Evolutionary conservation across 805 yeast species (phyloP).

Genomic region (Yamadazyma phyllophila): DNA sequence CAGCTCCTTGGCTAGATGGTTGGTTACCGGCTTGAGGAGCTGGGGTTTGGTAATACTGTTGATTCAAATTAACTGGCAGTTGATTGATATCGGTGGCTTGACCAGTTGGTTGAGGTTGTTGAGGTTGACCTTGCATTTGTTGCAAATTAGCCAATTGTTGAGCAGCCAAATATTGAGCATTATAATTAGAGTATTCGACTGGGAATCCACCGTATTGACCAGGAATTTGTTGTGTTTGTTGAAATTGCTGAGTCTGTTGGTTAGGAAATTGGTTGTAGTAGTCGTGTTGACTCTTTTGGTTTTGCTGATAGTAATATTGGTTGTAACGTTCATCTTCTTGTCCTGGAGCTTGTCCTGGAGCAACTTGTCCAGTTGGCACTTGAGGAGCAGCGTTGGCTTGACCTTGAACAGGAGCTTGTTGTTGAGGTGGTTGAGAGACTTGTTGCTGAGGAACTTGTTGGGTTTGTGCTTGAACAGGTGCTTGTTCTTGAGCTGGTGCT

Average conservation of each 20-base stretch:
- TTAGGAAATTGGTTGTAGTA: slow-evolving; percentile 32
- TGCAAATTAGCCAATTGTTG: slow-evolving; percentile 16
- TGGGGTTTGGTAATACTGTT: slow-evolving; percentile 22
- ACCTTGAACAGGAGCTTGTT: slow-evolving; percentile 4
- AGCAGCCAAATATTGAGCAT: slow-evolving; percentile 31
- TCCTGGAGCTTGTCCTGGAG: slow-evolving; percentile 9
- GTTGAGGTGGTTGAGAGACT: slow-evolving; percentile 13
- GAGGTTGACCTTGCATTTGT: slow-evolving; percentile 14
- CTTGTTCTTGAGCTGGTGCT: slow-evolving; percentile 10
- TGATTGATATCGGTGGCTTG: slow-evolving; percentile 12
- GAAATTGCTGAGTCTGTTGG: slow-evolving; percentile 42
- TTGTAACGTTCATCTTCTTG: slow-evolving; percentile 17
- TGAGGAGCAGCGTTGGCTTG: not conserved
- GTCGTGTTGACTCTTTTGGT: slow-evolving; percentile 21
- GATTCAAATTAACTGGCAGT: slow-evolving; percentile 30
- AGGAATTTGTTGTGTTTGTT: slow-evolving; percentile 39
- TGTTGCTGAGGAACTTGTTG: slow-evolving; percentile 17
- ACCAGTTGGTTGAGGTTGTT: slow-evolving; percentile 14
- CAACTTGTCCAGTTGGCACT: slow-evolving; percentile 5
- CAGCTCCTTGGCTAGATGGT: slow-evolving; percentile 4
- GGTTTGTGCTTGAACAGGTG: slow-evolving; percentile 13
- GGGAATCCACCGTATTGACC: slow-evolving; percentile 46
- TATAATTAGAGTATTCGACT: slow-evolving; percentile 41
- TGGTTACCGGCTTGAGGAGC: slow-evolving; percentile 12
- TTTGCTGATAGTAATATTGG: slow-evolving; percentile 23